Percentiles rank a stretch among this genome's conserved stretches.
Conservation (phyloP, 2,329 filamentous ascomycete genomes). For the Exophiala bonariae region DNA sequence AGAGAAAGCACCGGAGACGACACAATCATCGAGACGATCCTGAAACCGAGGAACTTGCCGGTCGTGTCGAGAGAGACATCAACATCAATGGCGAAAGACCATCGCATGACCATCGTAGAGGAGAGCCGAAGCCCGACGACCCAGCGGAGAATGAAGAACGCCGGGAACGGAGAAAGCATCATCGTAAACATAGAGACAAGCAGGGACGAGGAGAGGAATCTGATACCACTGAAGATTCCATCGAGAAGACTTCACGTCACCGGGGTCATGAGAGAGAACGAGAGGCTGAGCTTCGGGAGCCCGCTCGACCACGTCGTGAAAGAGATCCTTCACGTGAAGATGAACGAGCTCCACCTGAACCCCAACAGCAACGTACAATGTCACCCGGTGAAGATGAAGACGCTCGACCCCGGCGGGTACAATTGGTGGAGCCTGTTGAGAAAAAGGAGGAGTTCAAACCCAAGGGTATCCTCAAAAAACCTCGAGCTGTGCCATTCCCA, state of each 20-base stretch:
- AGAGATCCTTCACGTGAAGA: slow-evolving; percentile 17
- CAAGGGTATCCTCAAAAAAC: slow-evolving; percentile 83
- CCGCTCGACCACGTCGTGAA: slow-evolving; percentile 16
- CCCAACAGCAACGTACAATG: slow-evolving; percentile 18
- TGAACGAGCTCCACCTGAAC: slow-evolving; percentile 3
- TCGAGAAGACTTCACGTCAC: slow-evolving; percentile 11
- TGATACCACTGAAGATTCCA: slow-evolving; percentile 20
- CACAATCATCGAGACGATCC: slow-evolving; percentile 19
- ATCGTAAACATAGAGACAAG: slow-evolving; percentile 18
- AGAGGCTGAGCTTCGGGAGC: slow-evolving; percentile 13
- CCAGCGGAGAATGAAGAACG: slow-evolving; percentile 10
- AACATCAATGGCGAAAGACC: slow-evolving; percentile 16
- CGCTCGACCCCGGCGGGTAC: slow-evolving; percentile 23
- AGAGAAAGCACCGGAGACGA: slow-evolving; percentile 20
- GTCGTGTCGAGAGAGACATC: slow-evolving; percentile 18
- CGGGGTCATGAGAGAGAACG: slow-evolving; percentile 11
- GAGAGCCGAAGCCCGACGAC: slow-evolving; percentile 12
- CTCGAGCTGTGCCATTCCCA: slow-evolving; percentile 73
- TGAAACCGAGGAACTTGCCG: slow-evolving; percentile 17
- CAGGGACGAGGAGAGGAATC: slow-evolving; percentile 15
- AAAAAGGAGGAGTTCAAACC: slow-evolving; percentile 65
- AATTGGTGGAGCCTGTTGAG: slow-evolving; percentile 68
- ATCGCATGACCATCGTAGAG: slow-evolving; percentile 14
- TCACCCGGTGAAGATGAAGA: slow-evolving; percentile 28
- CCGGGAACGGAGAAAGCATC: slow-evolving; percentile 17